phyloP scores from a whole-genome alignment of 2,329 filamentous ascomycete species.

The Aphanoascus verrucosus region DNA sequence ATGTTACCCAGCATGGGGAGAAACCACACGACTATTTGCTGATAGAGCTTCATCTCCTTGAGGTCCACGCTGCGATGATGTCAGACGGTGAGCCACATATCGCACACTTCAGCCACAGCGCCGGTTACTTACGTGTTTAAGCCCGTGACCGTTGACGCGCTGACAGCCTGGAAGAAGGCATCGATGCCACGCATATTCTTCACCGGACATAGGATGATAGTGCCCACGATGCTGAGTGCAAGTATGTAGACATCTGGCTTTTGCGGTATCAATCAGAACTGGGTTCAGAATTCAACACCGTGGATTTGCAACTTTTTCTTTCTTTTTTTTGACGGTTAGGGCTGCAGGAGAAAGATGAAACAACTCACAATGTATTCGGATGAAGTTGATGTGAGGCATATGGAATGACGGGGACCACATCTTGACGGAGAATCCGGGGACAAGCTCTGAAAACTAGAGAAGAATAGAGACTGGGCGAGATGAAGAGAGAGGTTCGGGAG shows the following conservation, averaged over 20 bases:
- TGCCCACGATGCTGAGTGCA: constrained; percentile 26
- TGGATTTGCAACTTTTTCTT: not conserved
- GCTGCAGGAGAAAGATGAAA: not conserved
- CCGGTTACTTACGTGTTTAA: constrained; percentile 37
- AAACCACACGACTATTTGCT: constrained; percentile 44
- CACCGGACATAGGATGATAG: constrained; percentile 31
- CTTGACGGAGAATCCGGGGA: not conserved
- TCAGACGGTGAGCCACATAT: constrained; percentile 10
- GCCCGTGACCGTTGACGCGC: constrained; percentile 42
- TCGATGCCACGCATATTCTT: constrained; percentile 38
- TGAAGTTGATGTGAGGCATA: constrained; percentile 12
- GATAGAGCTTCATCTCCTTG: constrained; percentile 40
- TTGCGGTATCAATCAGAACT: constrained; percentile 18
- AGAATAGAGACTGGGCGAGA: not conserved
- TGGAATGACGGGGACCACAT: constrained; percentile 8
- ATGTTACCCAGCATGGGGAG: constrained; percentile 41
- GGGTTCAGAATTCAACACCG: not conserved
- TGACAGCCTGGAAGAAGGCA: constrained; percentile 43
- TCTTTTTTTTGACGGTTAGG: not conserved
- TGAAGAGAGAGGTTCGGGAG: not conserved
- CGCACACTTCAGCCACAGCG: not conserved
- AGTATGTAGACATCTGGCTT: constrained; percentile 37
- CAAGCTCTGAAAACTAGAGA: not conserved
- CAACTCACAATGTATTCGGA: constrained; percentile 12
- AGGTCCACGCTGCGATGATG: constrained; percentile 37